Percentiles rank a stretch among this genome's conserved stretches.
Evolutionary conservation across 2,329 filamentous ascomycete genomes (phyloP).

Genomic region (Cryoendolithus antarcticus): DNA sequence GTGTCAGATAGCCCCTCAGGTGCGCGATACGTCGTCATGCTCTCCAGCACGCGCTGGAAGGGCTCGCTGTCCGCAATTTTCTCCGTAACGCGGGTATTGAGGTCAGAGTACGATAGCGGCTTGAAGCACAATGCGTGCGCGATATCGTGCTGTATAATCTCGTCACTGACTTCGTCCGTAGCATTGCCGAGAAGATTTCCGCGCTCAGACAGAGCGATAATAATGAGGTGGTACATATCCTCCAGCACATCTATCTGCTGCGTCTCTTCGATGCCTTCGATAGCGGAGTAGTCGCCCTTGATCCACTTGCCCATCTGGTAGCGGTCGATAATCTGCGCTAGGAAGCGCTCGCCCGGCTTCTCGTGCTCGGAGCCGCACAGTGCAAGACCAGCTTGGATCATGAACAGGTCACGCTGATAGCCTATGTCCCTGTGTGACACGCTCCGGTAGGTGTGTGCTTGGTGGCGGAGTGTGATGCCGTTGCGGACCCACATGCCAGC

Average conservation of each 20-base stretch:
- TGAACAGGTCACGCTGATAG: conserved; percentile 87
- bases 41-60: conserved; percentile 70
- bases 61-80: conserved; percentile 80
- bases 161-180: conserved; percentile 47
- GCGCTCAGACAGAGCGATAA: conserved; percentile 80
- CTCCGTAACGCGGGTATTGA: conserved; percentile 74
- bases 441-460: conserved; percentile 85
- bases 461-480: conserved; percentile 86
- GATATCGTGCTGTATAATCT: conserved; percentile 75
- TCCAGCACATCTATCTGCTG: conserved; percentile 90
- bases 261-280: conserved; percentile 65
- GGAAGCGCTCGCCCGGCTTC: conserved; percentile 39
- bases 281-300: conserved; percentile 64
- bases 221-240: conserved; percentile 87
- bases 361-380: conserved; percentile 64
- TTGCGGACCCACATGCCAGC: conserved; percentile 98
- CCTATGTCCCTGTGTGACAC: conserved; percentile 83
- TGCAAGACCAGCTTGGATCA: conserved; percentile 82
- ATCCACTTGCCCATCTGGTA: conserved; percentile 85
- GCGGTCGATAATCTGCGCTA: conserved; percentile 82
- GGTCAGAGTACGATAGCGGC: conserved; percentile 85
- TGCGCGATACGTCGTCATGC: conserved; percentile 78
- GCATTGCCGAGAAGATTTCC: conserved; percentile 57
- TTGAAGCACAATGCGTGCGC: conserved; percentile 93
- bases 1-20: conserved; percentile 88